Evolutionary conservation across 805 yeast species (phyloP), one percentile per base, ranked within the genome.

Genomic region (Spathaspora girioi): DNA sequence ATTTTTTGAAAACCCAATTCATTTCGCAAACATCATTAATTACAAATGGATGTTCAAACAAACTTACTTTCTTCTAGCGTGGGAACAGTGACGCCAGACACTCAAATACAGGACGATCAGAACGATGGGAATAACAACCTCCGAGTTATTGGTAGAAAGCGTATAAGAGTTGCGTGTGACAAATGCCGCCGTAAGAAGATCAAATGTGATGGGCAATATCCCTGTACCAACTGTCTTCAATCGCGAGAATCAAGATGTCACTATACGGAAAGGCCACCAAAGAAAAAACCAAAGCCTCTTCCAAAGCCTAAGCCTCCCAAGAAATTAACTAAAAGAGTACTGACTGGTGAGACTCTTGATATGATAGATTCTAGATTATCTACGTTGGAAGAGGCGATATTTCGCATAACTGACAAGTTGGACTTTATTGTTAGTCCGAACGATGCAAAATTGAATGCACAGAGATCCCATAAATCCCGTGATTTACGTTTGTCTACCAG

Each of bases 131-230:
- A 23, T 23, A 23, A 23, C 40, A 35, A 11, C 3, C 40, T 18
- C 44, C 14, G 32, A 4, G 11, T 3, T 42, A 15, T 6, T 20
- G 44, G 44, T 5, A 51, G 58, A 27, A 62, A 58, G 45, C 40
- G 68, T 31, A 63, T 64, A 2, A 49, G 62, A 26, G 62, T 60
- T 2, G 74, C 74, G 14, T 69, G 74, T 53, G 70, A 65, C 44
- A 57, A 57, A 5, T 69, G 74, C 51, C 60, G 74, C 1, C 54
- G 60, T 9, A 67, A 67, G 58, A 69, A 69, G 53, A 66, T 68
- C 41, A 68, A 64, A 48, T 69, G 74, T 51, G 62, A 65, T 50
- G 74, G 74, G 1, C 49, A 45, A 3, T 51, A 20, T 11, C 74
- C 74, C 0, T 69, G 74, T 53, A 12, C 56, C 9, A 67, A 67